Evolutionary conservation across 108 stramenopile genomes (phyloP).

Genomic region (Fragilariopsis cylindrus): DNA sequence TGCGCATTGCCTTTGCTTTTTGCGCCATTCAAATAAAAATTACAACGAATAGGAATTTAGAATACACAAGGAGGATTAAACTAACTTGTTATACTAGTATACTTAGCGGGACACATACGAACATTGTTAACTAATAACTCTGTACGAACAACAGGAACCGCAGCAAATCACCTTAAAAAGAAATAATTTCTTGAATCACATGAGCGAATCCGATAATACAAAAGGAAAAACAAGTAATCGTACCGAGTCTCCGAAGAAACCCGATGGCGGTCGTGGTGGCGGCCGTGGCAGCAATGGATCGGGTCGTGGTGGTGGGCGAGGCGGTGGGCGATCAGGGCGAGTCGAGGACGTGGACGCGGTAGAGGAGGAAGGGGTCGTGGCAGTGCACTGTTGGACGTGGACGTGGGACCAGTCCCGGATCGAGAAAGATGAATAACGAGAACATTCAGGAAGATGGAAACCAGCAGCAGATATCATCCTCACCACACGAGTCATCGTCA

Average conservation of each 20-base stretch:
- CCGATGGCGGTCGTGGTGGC: constrained; percentile 27
- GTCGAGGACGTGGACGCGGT: constrained; percentile 16
- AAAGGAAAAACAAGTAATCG: background rate
- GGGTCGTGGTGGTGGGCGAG: constrained; percentile 17
- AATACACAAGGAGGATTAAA: too few species aligned
- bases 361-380: constrained; percentile 8
- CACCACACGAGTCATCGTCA: background rate
- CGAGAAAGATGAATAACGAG: background rate
- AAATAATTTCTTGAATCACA: background rate
- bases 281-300: constrained; percentile 30
- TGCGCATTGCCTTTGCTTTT: too few species aligned
- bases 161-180: too few species aligned
- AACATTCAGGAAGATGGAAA: background rate
- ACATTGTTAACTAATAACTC: too few species aligned
- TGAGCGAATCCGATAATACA: constrained; percentile 10
- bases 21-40: too few species aligned
- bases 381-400: background rate
- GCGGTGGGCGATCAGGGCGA: constrained; percentile 27
- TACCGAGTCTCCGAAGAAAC: background rate
- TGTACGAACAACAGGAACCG: too few species aligned
- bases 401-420: background rate
- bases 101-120: too few species aligned
- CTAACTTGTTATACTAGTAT: too few species aligned
- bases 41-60: too few species aligned
- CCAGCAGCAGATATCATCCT: background rate